Conservation (phyloP, 2,329 filamentous ascomycete species). For the Sphaerostilbella broomeana region DNA sequence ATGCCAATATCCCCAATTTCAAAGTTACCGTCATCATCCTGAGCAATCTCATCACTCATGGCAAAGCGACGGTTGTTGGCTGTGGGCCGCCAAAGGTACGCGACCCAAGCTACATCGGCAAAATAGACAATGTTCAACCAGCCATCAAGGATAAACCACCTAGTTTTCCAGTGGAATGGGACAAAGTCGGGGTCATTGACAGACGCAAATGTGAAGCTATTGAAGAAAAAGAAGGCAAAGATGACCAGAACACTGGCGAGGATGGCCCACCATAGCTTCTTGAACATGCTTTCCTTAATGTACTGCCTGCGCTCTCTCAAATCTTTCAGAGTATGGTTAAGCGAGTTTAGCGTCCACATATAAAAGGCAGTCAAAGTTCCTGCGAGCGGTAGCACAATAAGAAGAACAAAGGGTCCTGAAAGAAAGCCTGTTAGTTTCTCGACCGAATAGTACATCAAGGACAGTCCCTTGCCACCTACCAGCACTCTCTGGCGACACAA, state of each 20-base stretch:
- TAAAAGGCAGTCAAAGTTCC: constrained; percentile 94
- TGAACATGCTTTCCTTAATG: constrained; percentile 92
- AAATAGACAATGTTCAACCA: constrained; percentile 97
- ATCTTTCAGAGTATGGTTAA: constrained; percentile 93
- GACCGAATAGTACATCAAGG: not conserved
- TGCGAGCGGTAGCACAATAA: constrained; percentile 88
- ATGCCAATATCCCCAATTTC: constrained; percentile 90
- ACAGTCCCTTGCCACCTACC: constrained; percentile 35
- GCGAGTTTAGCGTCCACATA: constrained; percentile 94
- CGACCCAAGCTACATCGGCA: constrained; percentile 84
- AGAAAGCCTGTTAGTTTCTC: not conserved
- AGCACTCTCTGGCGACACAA: constrained; percentile 82
- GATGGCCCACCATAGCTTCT: constrained; percentile 98
- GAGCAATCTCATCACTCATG: constrained; percentile 98
- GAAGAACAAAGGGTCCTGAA: constrained; percentile 74
- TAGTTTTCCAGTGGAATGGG: constrained; percentile 91
- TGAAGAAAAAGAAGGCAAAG: constrained; percentile 98
- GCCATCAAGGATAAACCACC: constrained; percentile 95
- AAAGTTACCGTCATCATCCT: constrained; percentile 93
- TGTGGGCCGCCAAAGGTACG: constrained; percentile 93
- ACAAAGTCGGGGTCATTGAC: constrained; percentile 81
- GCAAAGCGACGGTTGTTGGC: constrained; percentile 95
- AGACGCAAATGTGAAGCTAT: constrained; percentile 90
- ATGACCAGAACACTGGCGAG: constrained; percentile 88
- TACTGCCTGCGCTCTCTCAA: constrained; percentile 90